phyloP scores from a whole-genome alignment of 2,329 filamentous ascomycete genomes.

The Incumbomyces delicatus region DNA sequence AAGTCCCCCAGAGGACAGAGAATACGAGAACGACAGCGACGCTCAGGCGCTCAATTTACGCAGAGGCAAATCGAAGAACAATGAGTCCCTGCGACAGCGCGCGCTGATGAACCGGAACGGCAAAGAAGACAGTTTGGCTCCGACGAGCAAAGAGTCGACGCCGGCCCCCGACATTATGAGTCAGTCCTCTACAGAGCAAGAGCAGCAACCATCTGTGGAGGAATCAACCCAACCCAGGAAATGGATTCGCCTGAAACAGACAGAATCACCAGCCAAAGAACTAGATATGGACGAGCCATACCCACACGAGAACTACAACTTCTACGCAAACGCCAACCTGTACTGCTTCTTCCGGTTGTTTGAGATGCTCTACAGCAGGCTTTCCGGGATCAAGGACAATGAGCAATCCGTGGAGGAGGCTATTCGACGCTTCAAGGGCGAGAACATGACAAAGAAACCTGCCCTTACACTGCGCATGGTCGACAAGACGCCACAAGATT shows the following conservation, averaged over 20 bases:
- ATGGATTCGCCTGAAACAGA: slow-evolving; percentile 49
- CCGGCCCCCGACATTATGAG: slow-evolving; percentile 36
- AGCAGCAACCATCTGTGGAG: slow-evolving; percentile 55
- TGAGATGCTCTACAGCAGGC: slow-evolving; percentile 75
- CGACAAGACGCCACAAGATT: slow-evolving; percentile 63
- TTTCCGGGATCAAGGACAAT: slow-evolving; percentile 73
- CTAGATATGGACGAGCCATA: slow-evolving; percentile 71
- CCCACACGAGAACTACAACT: slow-evolving; percentile 68
- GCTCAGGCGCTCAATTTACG: slow-evolving; percentile 60
- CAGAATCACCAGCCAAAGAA: slow-evolving; percentile 34
- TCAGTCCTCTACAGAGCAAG: slow-evolving; percentile 15
- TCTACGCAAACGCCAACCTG: slow-evolving; percentile 84
- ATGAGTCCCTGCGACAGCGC: slow-evolving; percentile 68
- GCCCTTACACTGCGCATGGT: slow-evolving; percentile 76
- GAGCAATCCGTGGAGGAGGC: slow-evolving; percentile 63
- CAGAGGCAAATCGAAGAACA: slow-evolving; percentile 58
- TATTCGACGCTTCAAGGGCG: slow-evolving; percentile 57
- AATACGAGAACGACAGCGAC: slow-evolving; percentile 66
- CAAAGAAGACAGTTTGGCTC: slow-evolving; percentile 69
- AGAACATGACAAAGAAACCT: slow-evolving; percentile 49
- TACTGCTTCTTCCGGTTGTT: slow-evolving; percentile 95
- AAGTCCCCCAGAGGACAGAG: slow-evolving; percentile 63
- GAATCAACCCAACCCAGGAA: slow-evolving; percentile 28
- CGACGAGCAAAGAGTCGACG: slow-evolving; percentile 77
- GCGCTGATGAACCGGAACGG: slow-evolving; percentile 73